phyloP scores from a whole-genome alignment of 2,329 filamentous ascomycete genomes.

The Paracoccidioides lutzii region DNA sequence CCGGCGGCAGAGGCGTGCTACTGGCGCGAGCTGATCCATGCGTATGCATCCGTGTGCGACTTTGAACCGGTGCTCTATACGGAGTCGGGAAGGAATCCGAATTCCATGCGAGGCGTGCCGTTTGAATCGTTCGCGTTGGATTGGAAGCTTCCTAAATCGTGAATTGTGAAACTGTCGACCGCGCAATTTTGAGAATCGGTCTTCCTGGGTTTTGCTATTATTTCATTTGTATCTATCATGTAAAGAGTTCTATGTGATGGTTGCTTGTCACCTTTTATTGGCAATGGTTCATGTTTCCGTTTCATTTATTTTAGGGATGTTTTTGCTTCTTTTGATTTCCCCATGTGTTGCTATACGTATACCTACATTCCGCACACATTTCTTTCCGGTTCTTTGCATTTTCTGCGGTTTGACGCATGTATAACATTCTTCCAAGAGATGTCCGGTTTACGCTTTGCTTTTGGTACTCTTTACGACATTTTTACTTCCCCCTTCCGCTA shows the following conservation, averaged over 20 bases:
- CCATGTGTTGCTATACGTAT: too few species aligned
- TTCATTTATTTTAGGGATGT: background rate
- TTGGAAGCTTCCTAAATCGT: background rate
- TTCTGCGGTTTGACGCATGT: too few species aligned
- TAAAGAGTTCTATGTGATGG: background rate
- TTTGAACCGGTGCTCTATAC: slow-evolving; percentile 29
- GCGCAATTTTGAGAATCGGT: too few species aligned
- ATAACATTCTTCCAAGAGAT: too few species aligned
- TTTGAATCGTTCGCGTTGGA: slow-evolving; percentile 31
- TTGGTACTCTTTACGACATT: too few species aligned
- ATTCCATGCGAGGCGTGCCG: slow-evolving; percentile 21
- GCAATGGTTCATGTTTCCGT: background rate
- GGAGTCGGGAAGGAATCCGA: slow-evolving; percentile 17
- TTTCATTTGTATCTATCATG: background rate
- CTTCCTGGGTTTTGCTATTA: background rate
- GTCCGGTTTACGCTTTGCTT: too few species aligned
- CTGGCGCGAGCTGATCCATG: slow-evolving; percentile 37
- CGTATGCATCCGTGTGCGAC: slow-evolving; percentile 27
- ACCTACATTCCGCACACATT: too few species aligned
- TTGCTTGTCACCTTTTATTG: too few species aligned
- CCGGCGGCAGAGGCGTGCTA: slow-evolving; percentile 44
- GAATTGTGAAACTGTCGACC: background rate
- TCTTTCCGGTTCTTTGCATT: too few species aligned
- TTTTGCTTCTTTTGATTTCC: too few species aligned
- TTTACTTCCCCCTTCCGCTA: too few species aligned